Evolutionary conservation across 257 asterid genomes (phyloP).

Genomic region (Oldenlandia corymbosa): DNA sequence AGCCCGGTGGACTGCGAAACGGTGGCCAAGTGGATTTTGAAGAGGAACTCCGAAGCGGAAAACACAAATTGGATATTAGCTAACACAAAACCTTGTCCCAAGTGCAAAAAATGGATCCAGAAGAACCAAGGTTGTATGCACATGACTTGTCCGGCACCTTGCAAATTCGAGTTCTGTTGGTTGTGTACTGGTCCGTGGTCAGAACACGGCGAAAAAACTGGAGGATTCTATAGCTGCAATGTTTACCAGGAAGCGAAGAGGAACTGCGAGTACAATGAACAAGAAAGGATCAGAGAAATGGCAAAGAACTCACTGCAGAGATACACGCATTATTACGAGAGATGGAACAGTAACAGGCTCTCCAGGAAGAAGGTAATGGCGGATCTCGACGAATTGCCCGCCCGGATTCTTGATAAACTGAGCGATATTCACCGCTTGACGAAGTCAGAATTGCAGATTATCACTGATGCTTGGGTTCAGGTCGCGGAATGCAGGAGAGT

Average conservation of each 20-base stretch:
- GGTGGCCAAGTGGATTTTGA: not conserved
- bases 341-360: slow-evolving; percentile 5
- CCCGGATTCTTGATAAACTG: not conserved
- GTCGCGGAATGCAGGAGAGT: slow-evolving; percentile 46
- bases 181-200: slow-evolving; percentile 14
- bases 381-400: not conserved
- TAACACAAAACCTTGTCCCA: slow-evolving; percentile 14
- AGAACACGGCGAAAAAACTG: not conserved
- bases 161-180: slow-evolving; percentile 18
- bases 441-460: not conserved
- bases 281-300: not conserved
- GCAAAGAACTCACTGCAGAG: not conserved
- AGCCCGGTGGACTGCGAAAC: slow-evolving; percentile 17
- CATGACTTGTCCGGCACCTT: slow-evolving; percentile 12
- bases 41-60: not conserved
- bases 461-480: slow-evolving; percentile 42
- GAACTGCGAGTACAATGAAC: not conserved
- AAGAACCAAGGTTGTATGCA: slow-evolving; percentile 22
- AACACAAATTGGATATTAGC: slow-evolving; percentile 13
- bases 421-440: not conserved
- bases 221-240: slow-evolving; percentile 2
- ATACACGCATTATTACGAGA: slow-evolving; percentile 13
- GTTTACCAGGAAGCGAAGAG: not conserved
- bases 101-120: slow-evolving; percentile 8
- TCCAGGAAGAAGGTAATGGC: not conserved